These are phyloP conservation scores for Helianthus tuberosus DNA, from an alignment of 129 eudicot genomes.

Conservation along the genomic window DNA sequence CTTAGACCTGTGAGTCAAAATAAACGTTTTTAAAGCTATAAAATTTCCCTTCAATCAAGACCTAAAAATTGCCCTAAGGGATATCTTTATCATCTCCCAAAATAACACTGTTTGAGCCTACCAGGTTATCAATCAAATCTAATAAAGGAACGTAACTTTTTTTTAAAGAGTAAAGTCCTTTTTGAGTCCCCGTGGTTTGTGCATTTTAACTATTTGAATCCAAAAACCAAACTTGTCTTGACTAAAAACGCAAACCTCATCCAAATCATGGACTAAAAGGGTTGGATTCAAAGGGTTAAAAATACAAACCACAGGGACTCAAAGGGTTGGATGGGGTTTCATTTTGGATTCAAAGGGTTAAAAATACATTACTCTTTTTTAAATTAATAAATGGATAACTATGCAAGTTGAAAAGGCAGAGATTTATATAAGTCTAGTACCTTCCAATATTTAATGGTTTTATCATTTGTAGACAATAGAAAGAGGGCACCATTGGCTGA, in stretches of 20 bases:
- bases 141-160: background rate
- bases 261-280: too few species aligned
- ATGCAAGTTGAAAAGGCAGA: background rate
- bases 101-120: background rate
- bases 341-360: too few species aligned
- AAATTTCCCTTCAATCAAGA: slow-evolving; percentile 1
- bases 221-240: too few species aligned
- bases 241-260: too few species aligned
- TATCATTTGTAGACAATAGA: slow-evolving; percentile 95
- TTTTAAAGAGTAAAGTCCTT: too few species aligned
- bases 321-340: too few species aligned
- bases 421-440: background rate
- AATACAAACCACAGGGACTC: too few species aligned
- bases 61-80: background rate
- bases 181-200: too few species aligned
- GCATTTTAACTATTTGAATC: too few species aligned
- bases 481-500: slow-evolving; percentile 89
- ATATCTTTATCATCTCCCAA: background rate
- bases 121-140: background rate
- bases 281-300: too few species aligned
- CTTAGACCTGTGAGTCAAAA: slow-evolving; percentile 67
- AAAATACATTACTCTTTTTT: too few species aligned
- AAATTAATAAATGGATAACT: too few species aligned
- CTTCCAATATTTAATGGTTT: slow-evolving; percentile 98
- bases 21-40: background rate